Evolutionary conservation across 257 asterid genomes (phyloP).

Genomic region (Solanum ossicruentum): DNA sequence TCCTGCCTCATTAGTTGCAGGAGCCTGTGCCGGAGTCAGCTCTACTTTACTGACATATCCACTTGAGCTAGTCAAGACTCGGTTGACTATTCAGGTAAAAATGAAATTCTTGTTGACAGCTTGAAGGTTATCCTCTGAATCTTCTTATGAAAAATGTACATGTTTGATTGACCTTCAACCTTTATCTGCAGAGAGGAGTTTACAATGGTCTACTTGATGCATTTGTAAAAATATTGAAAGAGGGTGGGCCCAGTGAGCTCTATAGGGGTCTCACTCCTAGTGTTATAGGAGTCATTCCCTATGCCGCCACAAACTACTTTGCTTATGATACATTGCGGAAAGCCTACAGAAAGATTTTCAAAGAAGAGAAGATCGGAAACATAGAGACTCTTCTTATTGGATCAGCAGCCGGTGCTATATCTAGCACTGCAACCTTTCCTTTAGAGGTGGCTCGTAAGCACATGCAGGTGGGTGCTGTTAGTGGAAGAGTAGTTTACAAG

Average conservation of each 20-base stretch:
- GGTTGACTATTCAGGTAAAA: conserved; percentile 80
- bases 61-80: conserved; percentile 88
- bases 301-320: conserved; percentile 79
- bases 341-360: conserved; percentile 42
- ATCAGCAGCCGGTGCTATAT: conserved; percentile 83
- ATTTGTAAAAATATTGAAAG: conserved; percentile 65
- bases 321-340: conserved; percentile 75
- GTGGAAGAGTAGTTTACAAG: conserved; percentile 78
- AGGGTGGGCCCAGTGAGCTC: conserved; percentile 84
- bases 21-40: conserved; percentile 96
- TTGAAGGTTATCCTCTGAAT: neutral
- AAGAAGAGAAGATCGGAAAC: conserved; percentile 62
- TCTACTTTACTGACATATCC: conserved; percentile 89
- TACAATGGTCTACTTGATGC: conserved; percentile 73
- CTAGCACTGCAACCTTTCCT: conserved; percentile 90
- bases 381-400: conserved; percentile 88
- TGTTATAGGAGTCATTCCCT: conserved; percentile 82
- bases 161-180: neutral
- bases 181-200: conserved; percentile 46
- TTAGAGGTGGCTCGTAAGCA: conserved; percentile 94
- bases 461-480: conserved; percentile 88
- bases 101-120: neutral
- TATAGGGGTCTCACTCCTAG: conserved; percentile 89
- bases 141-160: neutral
- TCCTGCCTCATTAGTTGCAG: conserved; percentile 82